Base-by-base conservation (phyloP, 352 stramenopile genomes). In the Phytophthora aleatoria region DNA sequence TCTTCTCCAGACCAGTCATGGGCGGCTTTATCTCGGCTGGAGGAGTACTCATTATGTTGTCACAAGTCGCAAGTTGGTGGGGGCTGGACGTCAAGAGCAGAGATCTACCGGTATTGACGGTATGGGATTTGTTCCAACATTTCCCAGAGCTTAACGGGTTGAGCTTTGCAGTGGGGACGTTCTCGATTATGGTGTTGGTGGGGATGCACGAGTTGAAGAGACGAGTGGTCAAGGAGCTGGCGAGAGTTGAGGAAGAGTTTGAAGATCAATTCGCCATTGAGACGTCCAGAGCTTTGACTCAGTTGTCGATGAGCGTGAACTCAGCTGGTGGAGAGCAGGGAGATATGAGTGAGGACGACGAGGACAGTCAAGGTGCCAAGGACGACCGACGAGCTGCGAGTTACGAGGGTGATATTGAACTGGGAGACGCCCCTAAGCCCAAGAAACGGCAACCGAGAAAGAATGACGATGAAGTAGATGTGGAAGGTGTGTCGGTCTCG, bases 1-100 rank as follows among this genome's bases (percentile, higher is more conserved):
- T 89, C 58, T 92, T 92, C 65, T 92, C 84, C 1, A 64, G 80
- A 15, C 85, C 84, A 1, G 80, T 85, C 5, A 92, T 92, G 84
- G 74, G 86, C 38, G 84, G 76, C 3, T 92, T 89, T 61, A 73
- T 92, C 54, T 89, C 81, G 3, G 81, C 76, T 36, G 85, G 76
- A 9, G 78, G 75, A 10, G 77, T 89, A n/a, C 61, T 92, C 28
- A 90, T 90, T 53, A 77, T 92, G 61, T 59, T 81, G 2, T 90
- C 84, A 6, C 84, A 92, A 59, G 61, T 90, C 24, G 69, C 80
- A 0, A 63, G 71, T 5, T 92, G 79, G 82, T 59, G 90, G 27
- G 79, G 78, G 0, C 65, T 92, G 10, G 62, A 75, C 16, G 66
- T 90, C 24, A 77, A 77, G 36, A 80, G 68, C 30, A 31, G 68